Evolutionary conservation across 768 basidiomycete species (phyloP).

Genomic region (Dentipellis sp.): DNA sequence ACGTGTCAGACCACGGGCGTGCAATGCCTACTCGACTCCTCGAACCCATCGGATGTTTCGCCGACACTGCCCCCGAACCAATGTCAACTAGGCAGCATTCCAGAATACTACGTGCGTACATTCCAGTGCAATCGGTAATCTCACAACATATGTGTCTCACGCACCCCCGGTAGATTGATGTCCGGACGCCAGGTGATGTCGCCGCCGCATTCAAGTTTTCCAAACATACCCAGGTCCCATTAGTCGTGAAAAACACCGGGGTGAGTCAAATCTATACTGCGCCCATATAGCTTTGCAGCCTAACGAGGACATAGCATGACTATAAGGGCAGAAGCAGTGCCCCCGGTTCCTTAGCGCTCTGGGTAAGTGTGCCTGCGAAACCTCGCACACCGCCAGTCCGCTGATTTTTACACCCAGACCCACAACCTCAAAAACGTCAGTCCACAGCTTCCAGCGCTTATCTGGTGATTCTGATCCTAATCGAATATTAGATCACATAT

Average conservation of each 20-base stretch:
- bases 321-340: slow-evolving; percentile 24
- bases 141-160: not conserved
- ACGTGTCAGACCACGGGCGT: slow-evolving; percentile 39
- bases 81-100: slow-evolving; percentile 20
- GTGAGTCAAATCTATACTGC: not conserved
- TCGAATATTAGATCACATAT: slow-evolving; percentile 11
- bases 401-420: slow-evolving; percentile 4
- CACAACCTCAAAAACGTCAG: slow-evolving; percentile 12
- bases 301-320: slow-evolving; percentile 15
- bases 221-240: slow-evolving; percentile 13
- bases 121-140: not conserved
- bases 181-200: slow-evolving; percentile 15
- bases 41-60: slow-evolving; percentile 15
- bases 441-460: not conserved
- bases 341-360: slow-evolving; percentile 18
- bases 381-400: not conserved
- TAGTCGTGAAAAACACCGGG: slow-evolving; percentile 25
- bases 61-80: slow-evolving; percentile 10
- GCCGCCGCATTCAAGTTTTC: slow-evolving; percentile 21
- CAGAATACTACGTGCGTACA: slow-evolving; percentile 17
- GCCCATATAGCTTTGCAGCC: not conserved
- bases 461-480: too few species aligned
- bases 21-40: slow-evolving; percentile 38
- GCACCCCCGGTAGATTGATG: slow-evolving; percentile 18
- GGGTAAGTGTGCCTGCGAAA: slow-evolving; percentile 12